A percentile compares a stretch with the other conserved stretches of the same genome.
These are phyloP conservation scores for Halenospora varia DNA, from an alignment of 495 filamentous ascomycete species.

Conservation along the genomic window DNA sequence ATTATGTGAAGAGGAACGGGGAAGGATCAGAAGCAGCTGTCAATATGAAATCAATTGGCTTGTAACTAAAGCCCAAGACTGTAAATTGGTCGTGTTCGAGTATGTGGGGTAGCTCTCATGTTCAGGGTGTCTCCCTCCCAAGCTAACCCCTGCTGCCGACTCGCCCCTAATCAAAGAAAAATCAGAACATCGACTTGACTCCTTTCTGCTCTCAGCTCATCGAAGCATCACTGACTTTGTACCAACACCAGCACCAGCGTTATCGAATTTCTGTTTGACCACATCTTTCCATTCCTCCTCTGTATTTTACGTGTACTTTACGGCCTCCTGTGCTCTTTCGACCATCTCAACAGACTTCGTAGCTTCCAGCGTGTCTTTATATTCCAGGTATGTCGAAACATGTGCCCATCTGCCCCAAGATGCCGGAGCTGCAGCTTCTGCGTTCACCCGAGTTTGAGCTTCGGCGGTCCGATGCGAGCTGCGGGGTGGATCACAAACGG, in stretches of 20 bases:
- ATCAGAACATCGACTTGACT: not conserved
- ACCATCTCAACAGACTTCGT: not conserved
- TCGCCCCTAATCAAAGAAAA: constrained; percentile 8
- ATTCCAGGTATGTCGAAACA: constrained; percentile 1
- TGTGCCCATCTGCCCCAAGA: not conserved
- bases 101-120: not conserved
- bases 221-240: constrained; percentile 6
- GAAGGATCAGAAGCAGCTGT: too few relatives aligned
- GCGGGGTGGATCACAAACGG: not conserved
- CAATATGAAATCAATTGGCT: not conserved
- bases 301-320: constrained; percentile 11
- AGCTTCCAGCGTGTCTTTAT: not conserved
- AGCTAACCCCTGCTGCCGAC: constrained; percentile 7
- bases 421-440: not conserved
- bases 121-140: too few relatives aligned
- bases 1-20: too few relatives aligned
- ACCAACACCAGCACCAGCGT: not conserved
- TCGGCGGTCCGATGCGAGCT: not conserved
- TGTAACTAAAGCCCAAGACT: not conserved
- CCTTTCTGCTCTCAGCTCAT: not conserved
- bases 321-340: not conserved
- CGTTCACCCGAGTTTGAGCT: not conserved
- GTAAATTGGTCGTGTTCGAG: not conserved
- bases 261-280: not conserved
- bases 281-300: constrained; percentile 10